Percentiles rank a stretch among this genome's conserved stretches.
Conservation (phyloP, 805 yeast genomes). For the Starmerella stigmatis region DNA sequence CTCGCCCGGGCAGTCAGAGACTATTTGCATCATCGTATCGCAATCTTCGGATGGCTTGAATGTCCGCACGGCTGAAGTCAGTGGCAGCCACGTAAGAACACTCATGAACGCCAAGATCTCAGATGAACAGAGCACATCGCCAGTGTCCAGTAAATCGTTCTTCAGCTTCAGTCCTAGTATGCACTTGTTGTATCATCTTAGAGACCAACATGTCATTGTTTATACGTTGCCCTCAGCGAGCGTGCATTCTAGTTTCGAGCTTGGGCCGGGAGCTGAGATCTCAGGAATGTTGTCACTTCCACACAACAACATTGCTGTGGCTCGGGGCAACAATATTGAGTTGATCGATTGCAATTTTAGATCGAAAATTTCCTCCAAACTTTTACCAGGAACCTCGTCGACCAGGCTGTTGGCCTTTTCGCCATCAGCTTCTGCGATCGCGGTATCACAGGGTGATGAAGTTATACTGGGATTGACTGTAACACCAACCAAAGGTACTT, state of each 20-base stretch:
- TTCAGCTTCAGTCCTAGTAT: constrained; percentile 12
- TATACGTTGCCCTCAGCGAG: constrained; percentile 11
- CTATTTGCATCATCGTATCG: background rate
- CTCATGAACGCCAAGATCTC: constrained; percentile 1
- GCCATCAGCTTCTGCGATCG: constrained; percentile 11
- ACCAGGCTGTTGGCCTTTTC: constrained; percentile 15
- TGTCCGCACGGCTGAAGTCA: background rate
- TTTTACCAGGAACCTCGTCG: background rate
- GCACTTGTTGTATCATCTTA: constrained; percentile 10
- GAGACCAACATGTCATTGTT: background rate
- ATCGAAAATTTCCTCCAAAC: constrained; percentile 12
- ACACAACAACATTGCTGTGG: constrained; percentile 15
- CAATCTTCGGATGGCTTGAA: background rate
- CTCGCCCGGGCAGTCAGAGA: background rate
- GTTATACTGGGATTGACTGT: constrained; percentile 23
- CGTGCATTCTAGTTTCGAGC: constrained; percentile 7
- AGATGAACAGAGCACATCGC: background rate
- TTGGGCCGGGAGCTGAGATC: constrained; percentile 7
- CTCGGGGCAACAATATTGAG: constrained; percentile 8
- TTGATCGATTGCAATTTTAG: constrained; percentile 22
- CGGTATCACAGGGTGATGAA: constrained; percentile 12
- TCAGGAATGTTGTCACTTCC: constrained; percentile 19
- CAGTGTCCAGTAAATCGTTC: background rate
- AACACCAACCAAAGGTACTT: constrained; percentile 18
- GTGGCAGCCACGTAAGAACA: background rate